Percentiles rank a stretch among this genome's conserved stretches.
phyloP scores from a whole-genome alignment of 2,329 filamentous ascomycete genomes.

The Penicillium italicum region DNA sequence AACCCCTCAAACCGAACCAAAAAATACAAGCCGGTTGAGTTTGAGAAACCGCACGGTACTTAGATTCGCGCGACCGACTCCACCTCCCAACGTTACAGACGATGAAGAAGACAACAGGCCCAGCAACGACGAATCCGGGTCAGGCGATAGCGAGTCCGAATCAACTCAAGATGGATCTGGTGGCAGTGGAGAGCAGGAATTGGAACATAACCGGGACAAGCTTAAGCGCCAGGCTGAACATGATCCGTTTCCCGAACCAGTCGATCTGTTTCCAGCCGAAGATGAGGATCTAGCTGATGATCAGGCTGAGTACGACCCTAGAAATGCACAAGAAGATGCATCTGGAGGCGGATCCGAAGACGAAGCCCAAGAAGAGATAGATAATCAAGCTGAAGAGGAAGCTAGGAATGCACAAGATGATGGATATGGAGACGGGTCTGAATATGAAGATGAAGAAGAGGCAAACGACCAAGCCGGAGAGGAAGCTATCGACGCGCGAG shows the following conservation, averaged over 20 bases:
- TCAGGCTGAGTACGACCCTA: neutral
- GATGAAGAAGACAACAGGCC: neutral
- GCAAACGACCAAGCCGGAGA: neutral
- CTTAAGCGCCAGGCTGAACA: neutral
- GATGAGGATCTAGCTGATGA: neutral
- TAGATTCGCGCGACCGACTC: neutral
- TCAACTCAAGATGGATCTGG: neutral
- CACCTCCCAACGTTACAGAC: neutral
- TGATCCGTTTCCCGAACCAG: neutral
- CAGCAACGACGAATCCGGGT: neutral
- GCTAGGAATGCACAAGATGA: neutral
- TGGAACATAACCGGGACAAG: neutral
- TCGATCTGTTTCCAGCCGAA: neutral
- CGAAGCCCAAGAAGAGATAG: neutral
- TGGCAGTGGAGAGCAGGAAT: neutral
- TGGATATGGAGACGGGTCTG: neutral
- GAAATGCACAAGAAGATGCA: neutral
- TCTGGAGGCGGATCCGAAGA: neutral
- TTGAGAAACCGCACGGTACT: neutral
- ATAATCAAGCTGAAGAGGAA: neutral
- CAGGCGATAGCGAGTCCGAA: neutral
- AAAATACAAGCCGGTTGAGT: neutral
- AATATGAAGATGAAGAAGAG: neutral
- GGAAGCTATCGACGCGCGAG: neutral
- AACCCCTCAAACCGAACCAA: neutral